phyloP scores from a whole-genome alignment of 805 yeast genomes.

The Saturnispora zaruensis region DNA sequence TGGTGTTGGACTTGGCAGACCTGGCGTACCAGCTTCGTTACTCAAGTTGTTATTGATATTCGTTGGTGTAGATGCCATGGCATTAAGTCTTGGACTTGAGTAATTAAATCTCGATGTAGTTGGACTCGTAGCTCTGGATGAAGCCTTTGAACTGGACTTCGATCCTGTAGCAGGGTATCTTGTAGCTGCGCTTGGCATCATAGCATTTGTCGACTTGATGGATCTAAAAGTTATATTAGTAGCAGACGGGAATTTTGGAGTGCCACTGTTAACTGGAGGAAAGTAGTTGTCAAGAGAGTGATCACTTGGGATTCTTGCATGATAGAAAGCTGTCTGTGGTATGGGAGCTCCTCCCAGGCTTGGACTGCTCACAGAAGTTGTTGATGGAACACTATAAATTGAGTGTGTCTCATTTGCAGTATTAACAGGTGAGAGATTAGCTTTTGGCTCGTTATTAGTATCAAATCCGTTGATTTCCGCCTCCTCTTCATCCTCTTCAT shows the following conservation, averaged over 20 bases:
- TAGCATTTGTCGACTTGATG: slow-evolving; percentile 1
- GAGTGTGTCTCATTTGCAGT: not conserved
- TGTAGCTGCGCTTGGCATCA: not conserved
- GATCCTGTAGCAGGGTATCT: slow-evolving; percentile 9
- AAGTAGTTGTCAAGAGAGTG: slow-evolving; percentile 8
- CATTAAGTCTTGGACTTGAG: not conserved
- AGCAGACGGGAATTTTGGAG: not conserved
- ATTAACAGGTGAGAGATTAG: not conserved
- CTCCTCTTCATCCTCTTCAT: slow-evolving; percentile 12
- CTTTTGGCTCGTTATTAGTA: not conserved
- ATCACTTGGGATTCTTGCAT: slow-evolving; percentile 4
- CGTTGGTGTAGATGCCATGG: not conserved
- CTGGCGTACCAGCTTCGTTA: not conserved
- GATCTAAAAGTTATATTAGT: slow-evolving; percentile 1
- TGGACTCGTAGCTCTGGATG: slow-evolving; percentile 13
- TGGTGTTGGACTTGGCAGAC: slow-evolving; percentile 5
- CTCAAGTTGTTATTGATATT: not conserved
- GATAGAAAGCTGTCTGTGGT: not conserved
- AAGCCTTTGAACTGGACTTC: slow-evolving; percentile 7
- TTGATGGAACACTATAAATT: slow-evolving; percentile 6
- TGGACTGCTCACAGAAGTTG: not conserved
- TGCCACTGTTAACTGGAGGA: not conserved
- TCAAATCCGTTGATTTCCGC: not conserved
- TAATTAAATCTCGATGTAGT: not conserved
- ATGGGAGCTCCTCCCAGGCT: not conserved